Conservation (phyloP, 208 protist genomes). For the Trypanosoma congolense region DNA sequence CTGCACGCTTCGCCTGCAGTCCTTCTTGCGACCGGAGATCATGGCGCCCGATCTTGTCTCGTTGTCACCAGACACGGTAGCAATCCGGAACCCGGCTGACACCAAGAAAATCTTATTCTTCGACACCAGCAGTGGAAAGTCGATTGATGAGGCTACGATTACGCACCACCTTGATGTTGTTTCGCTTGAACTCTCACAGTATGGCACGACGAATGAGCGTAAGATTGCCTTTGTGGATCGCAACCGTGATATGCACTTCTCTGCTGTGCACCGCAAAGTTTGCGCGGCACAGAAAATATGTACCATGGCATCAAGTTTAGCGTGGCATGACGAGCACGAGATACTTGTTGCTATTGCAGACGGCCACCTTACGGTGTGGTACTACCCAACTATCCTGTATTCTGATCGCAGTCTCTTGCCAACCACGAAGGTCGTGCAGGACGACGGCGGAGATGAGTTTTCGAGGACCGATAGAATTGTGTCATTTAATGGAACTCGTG, state of each 20-base stretch:
- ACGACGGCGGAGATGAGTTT: conserved; percentile 84
- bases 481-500: conserved; percentile 73
- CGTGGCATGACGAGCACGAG: conserved; percentile 87
- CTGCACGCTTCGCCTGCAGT: conserved; percentile 70
- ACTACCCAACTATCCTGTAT: conserved; percentile 93
- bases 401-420: conserved; percentile 87
- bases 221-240: conserved; percentile 93
- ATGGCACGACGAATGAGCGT: conserved; percentile 60
- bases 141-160: conserved; percentile 68
- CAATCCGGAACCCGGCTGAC: conserved; percentile 84
- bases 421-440: conserved; percentile 63
- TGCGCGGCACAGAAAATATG: conserved; percentile 73
- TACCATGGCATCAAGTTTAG: conserved; percentile 88
- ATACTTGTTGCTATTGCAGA: conserved; percentile 91
- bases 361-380: conserved; percentile 90
- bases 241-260: conserved; percentile 93
- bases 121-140: conserved; percentile 83
- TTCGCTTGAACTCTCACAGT: conserved; percentile 86
- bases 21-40: conserved; percentile 72
- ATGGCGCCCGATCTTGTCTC: conserved; percentile 75
- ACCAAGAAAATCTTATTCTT: conserved; percentile 83
- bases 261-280: conserved; percentile 44
- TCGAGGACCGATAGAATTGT: conserved; percentile 83
- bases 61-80: conserved; percentile 87
- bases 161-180: conserved; percentile 86